Evolutionary conservation across 2,329 filamentous ascomycete species (phyloP).

Genomic region (Teratosphaeriaceae sp.): DNA sequence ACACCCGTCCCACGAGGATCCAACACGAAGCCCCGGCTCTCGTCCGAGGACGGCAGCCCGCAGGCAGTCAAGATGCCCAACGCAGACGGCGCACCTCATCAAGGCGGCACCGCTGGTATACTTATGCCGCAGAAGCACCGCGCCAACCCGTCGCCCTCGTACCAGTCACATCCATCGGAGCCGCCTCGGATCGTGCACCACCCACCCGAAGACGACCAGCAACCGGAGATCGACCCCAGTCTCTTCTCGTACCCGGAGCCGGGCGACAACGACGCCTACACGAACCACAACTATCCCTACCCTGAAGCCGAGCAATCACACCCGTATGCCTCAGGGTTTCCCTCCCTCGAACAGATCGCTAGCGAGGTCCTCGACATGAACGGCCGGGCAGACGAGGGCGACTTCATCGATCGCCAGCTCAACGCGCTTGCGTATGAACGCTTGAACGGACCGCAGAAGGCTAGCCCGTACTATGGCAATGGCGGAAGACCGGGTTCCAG

Average conservation of each 20-base stretch:
- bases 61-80: slow-evolving; percentile 18
- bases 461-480: slow-evolving; percentile 14
- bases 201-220: slow-evolving; percentile 6
- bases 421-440: slow-evolving; percentile 10
- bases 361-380: slow-evolving; percentile 31
- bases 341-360: slow-evolving; percentile 31
- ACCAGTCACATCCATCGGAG: background rate
- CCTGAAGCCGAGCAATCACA: slow-evolving; percentile 16
- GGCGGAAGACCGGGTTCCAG: slow-evolving; percentile 9
- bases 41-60: slow-evolving; percentile 32
- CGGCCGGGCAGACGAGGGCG: slow-evolving; percentile 17
- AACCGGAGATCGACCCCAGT: slow-evolving; percentile 18
- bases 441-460: slow-evolving; percentile 9
- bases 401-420: slow-evolving; percentile 13
- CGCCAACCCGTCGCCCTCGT: background rate
- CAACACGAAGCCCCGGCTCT: slow-evolving; percentile 47
- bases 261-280: slow-evolving; percentile 7
- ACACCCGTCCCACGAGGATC: slow-evolving; percentile 53
- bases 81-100: background rate
- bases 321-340: slow-evolving; percentile 20
- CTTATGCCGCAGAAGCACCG: slow-evolving; percentile 9
- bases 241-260: slow-evolving; percentile 20
- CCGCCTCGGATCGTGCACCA: slow-evolving; percentile 10
- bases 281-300: slow-evolving; percentile 17
- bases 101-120: slow-evolving; percentile 9